Evolutionary conservation across 108 stramenopile genomes (phyloP).

Genomic region (Cylindrotheca fusiformis): DNA sequence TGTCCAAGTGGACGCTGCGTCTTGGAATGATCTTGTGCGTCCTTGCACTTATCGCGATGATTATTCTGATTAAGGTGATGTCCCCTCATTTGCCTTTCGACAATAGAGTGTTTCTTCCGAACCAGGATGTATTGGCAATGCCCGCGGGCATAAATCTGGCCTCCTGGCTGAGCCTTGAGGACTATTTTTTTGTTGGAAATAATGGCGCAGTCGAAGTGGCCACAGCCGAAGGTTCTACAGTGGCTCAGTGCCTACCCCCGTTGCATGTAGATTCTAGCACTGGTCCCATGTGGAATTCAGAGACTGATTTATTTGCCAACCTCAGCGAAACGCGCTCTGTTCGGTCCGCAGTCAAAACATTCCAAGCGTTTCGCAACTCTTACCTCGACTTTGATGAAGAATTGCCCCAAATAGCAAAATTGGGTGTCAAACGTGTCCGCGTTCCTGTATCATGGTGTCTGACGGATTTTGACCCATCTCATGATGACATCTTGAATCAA

Average conservation of each 20-base stretch:
- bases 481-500: constrained; percentile 18
- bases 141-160: constrained; percentile 71
- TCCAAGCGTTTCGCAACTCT: constrained; percentile 58
- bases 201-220: constrained; percentile 71
- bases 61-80: no score
- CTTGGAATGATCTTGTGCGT: no score
- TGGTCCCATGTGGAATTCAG: constrained; percentile 64
- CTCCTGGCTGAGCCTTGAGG: constrained; percentile 78
- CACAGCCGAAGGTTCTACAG: constrained; percentile 42
- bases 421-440: constrained; percentile 60
- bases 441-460: constrained; percentile 78
- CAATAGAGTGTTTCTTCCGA: no score
- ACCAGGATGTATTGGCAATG: constrained; percentile 28
- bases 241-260: constrained; percentile 65
- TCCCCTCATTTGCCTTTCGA: no score
- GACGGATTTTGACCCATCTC: constrained; percentile 55
- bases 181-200: constrained; percentile 70
- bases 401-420: constrained; percentile 27
- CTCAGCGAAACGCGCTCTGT: constrained; percentile 7
- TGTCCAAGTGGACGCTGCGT: no score
- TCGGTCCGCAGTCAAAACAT: constrained; percentile 42
- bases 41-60: no score
- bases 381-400: constrained; percentile 66
- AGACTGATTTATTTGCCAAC: constrained; percentile 68
- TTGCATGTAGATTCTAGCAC: constrained; percentile 47